Base-by-base conservation (phyloP, 306 rosid species). In the Vigna trinervia region DNA sequence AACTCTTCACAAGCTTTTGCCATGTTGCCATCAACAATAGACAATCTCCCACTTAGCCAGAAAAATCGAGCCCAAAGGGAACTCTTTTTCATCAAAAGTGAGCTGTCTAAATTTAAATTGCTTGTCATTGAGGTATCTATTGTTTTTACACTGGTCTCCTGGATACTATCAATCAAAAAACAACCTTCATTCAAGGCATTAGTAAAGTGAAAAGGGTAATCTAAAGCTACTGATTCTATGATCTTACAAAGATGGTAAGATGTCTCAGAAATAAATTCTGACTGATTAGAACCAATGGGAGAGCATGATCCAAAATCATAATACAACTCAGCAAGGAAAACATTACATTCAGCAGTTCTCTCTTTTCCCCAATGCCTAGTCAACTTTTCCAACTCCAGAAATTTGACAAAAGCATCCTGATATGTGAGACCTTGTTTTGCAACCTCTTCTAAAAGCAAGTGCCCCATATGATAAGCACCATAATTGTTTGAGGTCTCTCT, bases 281-380 rank as follows among this genome's bases (percentile, higher is more conserved):
- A 70, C 54, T 74, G 87, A 80, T 85, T 86, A 58, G 97, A 89
- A 80, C 85, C 85, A 71, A 86, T 72, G 38, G 90, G 60, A 62
- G 84, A 87, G 83, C 90, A 86, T 76, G 90, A 87, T 14, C 95
- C 97, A 66, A 84, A 79, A 78, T 92, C 98, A 81, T 88, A 92
- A 88, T 88, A 88, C 53, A 95, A 83, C 84, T 95, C 98, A 43
- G 97, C 87, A 57, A 95, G 97, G 84, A 92, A 95, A 82, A 95
- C 86, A 73, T 79, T 84, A 70, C 98, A 95, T 67, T 88, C 96
- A 57, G 84, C 82, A 54, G 91, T 90, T 83, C 97, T 90, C 61
- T 90, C 96, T 89, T 90, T 95, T 59, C 92, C 97, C 97, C 98
- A 95, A 9, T 89, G 88, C 82, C 98, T 89, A 48, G 92, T 95